Base-by-base conservation (phyloP, 2,329 filamentous ascomycete species). In the Sporothrix pallida region DNA sequence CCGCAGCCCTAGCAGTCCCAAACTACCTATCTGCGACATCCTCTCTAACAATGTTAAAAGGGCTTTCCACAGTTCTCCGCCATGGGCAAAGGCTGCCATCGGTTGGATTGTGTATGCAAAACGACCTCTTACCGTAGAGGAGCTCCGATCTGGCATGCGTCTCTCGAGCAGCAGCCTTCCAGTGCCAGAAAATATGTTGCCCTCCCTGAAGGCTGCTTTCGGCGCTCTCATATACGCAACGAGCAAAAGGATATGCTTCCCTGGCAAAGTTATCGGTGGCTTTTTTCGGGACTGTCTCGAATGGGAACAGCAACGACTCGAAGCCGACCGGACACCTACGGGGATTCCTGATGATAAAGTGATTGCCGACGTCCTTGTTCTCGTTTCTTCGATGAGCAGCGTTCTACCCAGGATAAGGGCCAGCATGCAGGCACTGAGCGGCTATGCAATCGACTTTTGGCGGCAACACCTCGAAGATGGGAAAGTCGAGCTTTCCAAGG, bases 171-270 rank as follows among this genome's bases (percentile, higher is more conserved):
- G 20, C 26, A 17, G 42, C 17, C 17, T 1, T 6, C 17, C 15
- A 3, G 17, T 69, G 17, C 67, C 48, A 2, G n/a, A 65, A 20
- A 20, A 4, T 17, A 17, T 65, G 3, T n/a, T 46, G n/a, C 17
- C 37, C 12, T 5, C 60, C 9, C 60, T 65, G 8, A 65, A 44
- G 23, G 17, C 37, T 10, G n/a, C 13, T 17, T 65, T 23, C 13
- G 60, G 60, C 37, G 15, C 37, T 23, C 48, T 69, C 15, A 54
- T 69, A 12, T 54, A 42, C 67, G 67, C 48, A 9, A 69, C 46
- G 15, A 42, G 15, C 26, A 54, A 69, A 10, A 54, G 67, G 31
- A 69, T 69, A 20, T 69, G 67, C 10, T 69, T 69, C 13, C 46
- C 67, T 7, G 42, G n/a, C 67, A 42, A 69, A 54, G 8, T 9